Conservation (phyloP, 2,329 filamentous ascomycete species). For the Colletotrichum limetticola region DNA sequence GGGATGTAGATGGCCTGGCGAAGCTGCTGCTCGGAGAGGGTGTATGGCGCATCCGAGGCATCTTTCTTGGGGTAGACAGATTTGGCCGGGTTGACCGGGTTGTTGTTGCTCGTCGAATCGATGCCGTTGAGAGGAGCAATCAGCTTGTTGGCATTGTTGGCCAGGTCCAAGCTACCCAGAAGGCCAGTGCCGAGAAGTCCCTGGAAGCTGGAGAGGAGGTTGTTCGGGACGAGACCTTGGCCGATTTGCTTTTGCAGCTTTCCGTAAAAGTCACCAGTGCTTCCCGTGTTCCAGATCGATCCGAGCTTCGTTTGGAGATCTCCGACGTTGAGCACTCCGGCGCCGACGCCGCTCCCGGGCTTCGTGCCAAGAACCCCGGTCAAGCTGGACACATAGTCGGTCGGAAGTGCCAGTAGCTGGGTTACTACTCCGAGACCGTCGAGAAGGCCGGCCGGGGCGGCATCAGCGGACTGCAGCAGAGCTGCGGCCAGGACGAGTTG, state of each 20-base stretch:
- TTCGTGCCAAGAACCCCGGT: conserved; percentile 4
- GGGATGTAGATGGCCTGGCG: conserved; percentile 65
- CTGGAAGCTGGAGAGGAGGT: conserved; percentile 12
- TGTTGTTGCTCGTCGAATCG: conserved; percentile 21
- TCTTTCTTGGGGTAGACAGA: conserved; percentile 49
- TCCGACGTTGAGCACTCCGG: neutral
- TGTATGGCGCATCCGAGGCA: conserved; percentile 58
- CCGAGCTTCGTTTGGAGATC: conserved; percentile 26
- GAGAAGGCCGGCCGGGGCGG: conserved; percentile 22
- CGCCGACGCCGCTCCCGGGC: neutral
- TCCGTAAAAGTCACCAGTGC: conserved; percentile 15
- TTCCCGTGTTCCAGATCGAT: conserved; percentile 19
- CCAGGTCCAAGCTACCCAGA: conserved; percentile 2
- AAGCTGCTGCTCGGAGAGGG: conserved; percentile 55
- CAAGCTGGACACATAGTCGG: conserved; percentile 8
- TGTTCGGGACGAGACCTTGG: conserved; percentile 3
- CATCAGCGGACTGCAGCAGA: neutral
- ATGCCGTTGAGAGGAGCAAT: conserved; percentile 2
- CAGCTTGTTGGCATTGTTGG: conserved; percentile 8
- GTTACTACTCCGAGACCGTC: conserved; percentile 2
- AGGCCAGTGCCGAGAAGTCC: conserved; percentile 18
- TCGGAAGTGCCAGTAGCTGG: conserved; percentile 12
- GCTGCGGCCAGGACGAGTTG: neutral
- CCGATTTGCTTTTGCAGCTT: conserved; percentile 23
- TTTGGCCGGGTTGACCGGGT: conserved; percentile 15